Evolutionary conservation across 305 asterid genomes (phyloP).

Genomic region (Solanum chacoense): DNA sequence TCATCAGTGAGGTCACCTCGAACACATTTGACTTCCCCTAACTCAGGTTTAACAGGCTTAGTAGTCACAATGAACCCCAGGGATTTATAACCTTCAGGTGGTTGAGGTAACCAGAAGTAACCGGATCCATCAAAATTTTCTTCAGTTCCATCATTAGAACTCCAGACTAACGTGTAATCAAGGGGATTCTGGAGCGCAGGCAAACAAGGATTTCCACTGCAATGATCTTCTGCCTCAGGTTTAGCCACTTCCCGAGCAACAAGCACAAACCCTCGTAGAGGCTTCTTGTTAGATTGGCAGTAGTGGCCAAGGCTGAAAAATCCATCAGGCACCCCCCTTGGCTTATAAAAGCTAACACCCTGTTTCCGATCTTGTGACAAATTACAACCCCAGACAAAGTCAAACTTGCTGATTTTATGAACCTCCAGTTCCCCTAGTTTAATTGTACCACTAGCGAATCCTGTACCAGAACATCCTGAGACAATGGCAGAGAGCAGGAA

Average conservation of each 20-base stretch:
- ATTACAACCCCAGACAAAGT: constrained; percentile 55
- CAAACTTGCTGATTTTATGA: constrained; percentile 44
- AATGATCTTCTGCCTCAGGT: constrained; percentile 5
- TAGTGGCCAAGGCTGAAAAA: constrained; percentile 65
- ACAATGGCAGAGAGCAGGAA: constrained; percentile 1
- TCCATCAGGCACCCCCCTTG: constrained; percentile 51
- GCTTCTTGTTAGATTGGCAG: constrained; percentile 58
- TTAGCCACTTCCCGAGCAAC: constrained; percentile 45
- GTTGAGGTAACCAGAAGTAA: constrained; percentile 70
- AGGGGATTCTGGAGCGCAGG: constrained; percentile 54
- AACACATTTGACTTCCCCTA: constrained; percentile 60
- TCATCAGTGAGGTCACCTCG: constrained; percentile 62
- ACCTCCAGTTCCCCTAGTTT: constrained; percentile 70
- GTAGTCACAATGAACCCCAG: constrained; percentile 62
- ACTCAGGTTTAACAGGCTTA: constrained; percentile 47
- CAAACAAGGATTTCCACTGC: neutral
- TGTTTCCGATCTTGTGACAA: constrained; percentile 32
- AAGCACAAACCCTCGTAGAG: constrained; percentile 63
- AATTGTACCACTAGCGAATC: constrained; percentile 47
- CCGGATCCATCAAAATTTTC: constrained; percentile 38
- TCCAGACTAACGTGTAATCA: constrained; percentile 66
- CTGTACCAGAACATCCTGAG: constrained; percentile 35
- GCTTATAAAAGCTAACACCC: constrained; percentile 63
- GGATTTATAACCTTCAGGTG: constrained; percentile 67
- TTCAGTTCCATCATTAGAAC: constrained; percentile 43